Evolutionary conservation across 768 basidiomycete species (phyloP).

Genomic region (Suillus alpinus): DNA sequence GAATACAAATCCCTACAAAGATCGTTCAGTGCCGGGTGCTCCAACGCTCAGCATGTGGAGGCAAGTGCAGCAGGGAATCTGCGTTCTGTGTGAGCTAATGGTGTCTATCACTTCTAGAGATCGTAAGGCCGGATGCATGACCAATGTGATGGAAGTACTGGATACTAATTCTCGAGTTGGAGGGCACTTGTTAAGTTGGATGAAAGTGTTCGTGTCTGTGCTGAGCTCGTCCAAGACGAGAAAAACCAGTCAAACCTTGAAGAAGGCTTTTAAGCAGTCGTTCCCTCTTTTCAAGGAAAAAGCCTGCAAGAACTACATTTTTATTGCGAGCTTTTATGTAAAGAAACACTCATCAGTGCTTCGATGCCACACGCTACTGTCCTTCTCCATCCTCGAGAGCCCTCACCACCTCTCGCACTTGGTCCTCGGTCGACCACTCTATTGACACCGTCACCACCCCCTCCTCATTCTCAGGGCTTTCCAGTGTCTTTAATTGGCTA

Average conservation of each 20-base stretch:
- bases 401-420: constrained; percentile 42
- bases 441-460: constrained; percentile 65
- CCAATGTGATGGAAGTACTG: neutral
- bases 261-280: too few species aligned
- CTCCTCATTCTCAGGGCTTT: constrained; percentile 64
- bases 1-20: constrained; percentile 21
- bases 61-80: constrained; percentile 19
- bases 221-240: neutral
- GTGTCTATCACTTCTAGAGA: neutral
- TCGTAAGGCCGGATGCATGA: neutral
- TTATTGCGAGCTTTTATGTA: neutral
- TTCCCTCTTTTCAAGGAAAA: too few species aligned
- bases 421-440: constrained; percentile 51
- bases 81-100: neutral
- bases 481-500: constrained; percentile 70
- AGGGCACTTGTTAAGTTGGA: neutral
- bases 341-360: neutral
- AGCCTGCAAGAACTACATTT: neutral
- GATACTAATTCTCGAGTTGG: neutral
- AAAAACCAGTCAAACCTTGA: too few species aligned
- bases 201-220: neutral
- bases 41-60: constrained; percentile 20
- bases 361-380: neutral
- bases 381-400: neutral
- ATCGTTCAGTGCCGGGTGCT: constrained; percentile 21